Conservation (phyloP, 192 early-diverging fungal species). For the Rhizophagus prolifer region DNA sequence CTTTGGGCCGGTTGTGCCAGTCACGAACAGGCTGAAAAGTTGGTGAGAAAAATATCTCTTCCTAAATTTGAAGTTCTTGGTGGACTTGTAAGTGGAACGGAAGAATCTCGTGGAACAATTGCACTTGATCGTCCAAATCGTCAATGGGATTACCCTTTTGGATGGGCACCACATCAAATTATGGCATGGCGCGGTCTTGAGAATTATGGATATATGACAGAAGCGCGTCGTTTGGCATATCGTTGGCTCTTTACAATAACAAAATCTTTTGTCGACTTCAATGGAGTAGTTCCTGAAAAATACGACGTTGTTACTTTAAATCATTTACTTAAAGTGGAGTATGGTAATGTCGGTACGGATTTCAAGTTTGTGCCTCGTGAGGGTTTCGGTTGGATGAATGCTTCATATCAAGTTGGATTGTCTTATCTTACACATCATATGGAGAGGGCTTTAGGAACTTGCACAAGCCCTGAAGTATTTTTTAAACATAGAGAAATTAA, state of each 20-base stretch:
- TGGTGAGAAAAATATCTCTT: slow-evolving; percentile 65
- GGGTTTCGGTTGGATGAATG: slow-evolving; percentile 99
- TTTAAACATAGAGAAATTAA: slow-evolving; percentile 1
- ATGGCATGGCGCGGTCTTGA: slow-evolving; percentile 90
- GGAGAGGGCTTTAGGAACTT: slow-evolving; percentile 71
- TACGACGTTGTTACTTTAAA: slow-evolving; percentile 92
- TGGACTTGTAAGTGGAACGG: slow-evolving; percentile 91
- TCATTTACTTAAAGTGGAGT: slow-evolving; percentile 92
- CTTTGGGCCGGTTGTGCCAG: slow-evolving; percentile 89
- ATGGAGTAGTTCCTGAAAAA: slow-evolving; percentile 97
- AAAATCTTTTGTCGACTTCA: slow-evolving; percentile 94
- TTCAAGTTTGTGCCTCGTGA: slow-evolving; percentile 92
- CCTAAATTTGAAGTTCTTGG: slow-evolving; percentile 86
- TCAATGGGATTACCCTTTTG: slow-evolving; percentile 93
- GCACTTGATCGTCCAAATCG: slow-evolving; percentile 83
- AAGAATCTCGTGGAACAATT: slow-evolving; percentile 81
- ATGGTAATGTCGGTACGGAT: slow-evolving; percentile 93
- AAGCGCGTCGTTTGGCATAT: slow-evolving; percentile 80
- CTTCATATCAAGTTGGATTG: slow-evolving; percentile 81
- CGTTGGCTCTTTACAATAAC: slow-evolving; percentile 96
- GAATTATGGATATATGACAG: slow-evolving; percentile 74
- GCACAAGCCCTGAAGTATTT: slow-evolving; percentile 22
- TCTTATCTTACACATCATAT: slow-evolving; percentile 69
- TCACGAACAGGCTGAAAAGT: slow-evolving; percentile 69
- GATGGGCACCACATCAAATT: slow-evolving; percentile 99